Conservation (phyloP, 106 monocot species). For the Phalaenopsis aphrodite region DNA sequence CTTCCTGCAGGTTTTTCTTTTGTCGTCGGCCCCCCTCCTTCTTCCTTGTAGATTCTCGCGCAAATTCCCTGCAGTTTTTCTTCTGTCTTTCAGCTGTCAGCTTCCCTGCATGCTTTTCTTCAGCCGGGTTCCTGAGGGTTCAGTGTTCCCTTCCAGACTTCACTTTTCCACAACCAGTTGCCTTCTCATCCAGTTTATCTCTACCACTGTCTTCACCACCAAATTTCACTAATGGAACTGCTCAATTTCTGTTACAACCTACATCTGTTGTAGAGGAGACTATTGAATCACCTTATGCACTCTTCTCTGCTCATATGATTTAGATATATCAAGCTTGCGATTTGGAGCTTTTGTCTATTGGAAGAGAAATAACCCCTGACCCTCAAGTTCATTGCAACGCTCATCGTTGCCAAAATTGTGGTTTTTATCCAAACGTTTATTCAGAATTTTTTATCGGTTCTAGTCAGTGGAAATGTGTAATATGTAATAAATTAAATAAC, state of each 20-base stretch:
- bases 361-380: conserved; percentile 66
- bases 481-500: conserved; percentile 73
- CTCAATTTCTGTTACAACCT: conserved; percentile 35
- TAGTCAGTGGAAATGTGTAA: conserved; percentile 95
- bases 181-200: conserved; percentile 38
- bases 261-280: conserved; percentile 35
- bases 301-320: conserved; percentile 95
- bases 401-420: conserved; percentile 83
- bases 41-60: no score
- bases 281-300: conserved; percentile 72
- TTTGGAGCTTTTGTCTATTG: conserved; percentile 93
- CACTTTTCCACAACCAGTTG: conserved; percentile 57
- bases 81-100: no score
- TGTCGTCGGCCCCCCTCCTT: no score
- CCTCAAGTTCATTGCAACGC: conserved; percentile 71
- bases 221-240: conserved; percentile 56
- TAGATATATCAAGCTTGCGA: conserved; percentile 59
- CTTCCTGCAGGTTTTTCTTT: no score
- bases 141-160: conserved; percentile 55
- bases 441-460: conserved; percentile 70
- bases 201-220: conserved; percentile 61
- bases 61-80: no score
- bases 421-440: conserved; percentile 74
- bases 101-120: no score
- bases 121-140: no score